These are phyloP conservation scores for Lachnellula subtilissima DNA, from an alignment of 2,329 filamentous ascomycete genomes.

Conservation along the genomic window DNA sequence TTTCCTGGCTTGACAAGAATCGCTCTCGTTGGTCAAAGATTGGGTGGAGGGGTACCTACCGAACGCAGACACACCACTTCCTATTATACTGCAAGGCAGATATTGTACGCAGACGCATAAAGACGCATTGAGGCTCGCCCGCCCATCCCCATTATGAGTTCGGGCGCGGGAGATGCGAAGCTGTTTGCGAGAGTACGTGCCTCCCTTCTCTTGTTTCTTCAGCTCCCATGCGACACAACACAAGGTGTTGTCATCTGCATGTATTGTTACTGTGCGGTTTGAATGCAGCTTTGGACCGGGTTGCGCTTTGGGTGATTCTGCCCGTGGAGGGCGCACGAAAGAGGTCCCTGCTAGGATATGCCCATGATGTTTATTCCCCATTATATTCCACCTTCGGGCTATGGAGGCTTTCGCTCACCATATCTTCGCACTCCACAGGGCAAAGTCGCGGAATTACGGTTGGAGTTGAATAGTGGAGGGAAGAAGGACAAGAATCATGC, in stretches of 20 bases:
- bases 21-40: conserved; percentile 26
- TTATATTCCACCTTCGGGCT: conserved; percentile 24
- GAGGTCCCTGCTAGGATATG: neutral
- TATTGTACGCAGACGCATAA: neutral
- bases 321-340: neutral
- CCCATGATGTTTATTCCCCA: conserved; percentile 31
- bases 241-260: neutral
- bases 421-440: conserved; percentile 61
- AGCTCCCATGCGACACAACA: conserved; percentile 4
- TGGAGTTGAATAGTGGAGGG: conserved; percentile 86
- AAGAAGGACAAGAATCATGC: conserved; percentile 98
- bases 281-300: neutral
- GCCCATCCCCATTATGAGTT: conserved; percentile 27
- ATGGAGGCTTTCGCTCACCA: conserved; percentile 27
- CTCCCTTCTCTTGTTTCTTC: conserved; percentile 19
- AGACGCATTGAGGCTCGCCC: conserved; percentile 16
- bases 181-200: conserved; percentile 90
- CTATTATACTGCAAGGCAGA: neutral
- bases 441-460: conserved; percentile 95
- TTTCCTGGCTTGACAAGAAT: conserved; percentile 15
- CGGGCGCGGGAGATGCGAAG: conserved; percentile 89
- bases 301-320: neutral
- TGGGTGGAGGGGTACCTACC: conserved; percentile 24
- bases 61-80: conserved; percentile 7
- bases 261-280: neutral